These are phyloP conservation scores for Castanea sativa DNA, from an alignment of 306 rosid species.

Conservation along the genomic window DNA sequence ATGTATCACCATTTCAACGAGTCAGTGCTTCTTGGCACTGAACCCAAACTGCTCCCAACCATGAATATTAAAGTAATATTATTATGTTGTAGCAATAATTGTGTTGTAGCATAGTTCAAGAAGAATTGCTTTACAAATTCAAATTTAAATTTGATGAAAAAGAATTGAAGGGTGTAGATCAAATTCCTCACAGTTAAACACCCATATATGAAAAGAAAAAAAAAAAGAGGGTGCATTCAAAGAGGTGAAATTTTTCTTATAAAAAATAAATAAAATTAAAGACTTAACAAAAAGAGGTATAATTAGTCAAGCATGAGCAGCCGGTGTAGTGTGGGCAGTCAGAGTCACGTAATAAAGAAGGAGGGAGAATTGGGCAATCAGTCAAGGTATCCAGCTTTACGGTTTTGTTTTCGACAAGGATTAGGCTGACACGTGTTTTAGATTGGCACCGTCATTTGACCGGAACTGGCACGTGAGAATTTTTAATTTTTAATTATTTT, in stretches of 20 bases:
- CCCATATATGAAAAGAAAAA: background rate
- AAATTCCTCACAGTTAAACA: background rate
- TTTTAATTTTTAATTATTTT: constrained; percentile 1
- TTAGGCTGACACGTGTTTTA: constrained; percentile 47
- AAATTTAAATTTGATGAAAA: background rate
- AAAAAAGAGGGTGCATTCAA: background rate
- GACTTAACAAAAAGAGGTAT: background rate
- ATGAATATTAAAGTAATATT: too few relatives aligned
- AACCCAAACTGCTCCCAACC: too few relatives aligned
- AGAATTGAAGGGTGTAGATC: background rate
- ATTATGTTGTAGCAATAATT: too few relatives aligned
- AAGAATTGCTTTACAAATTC: background rate
- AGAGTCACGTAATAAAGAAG: constrained; percentile 18
- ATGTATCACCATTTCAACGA: too few relatives aligned
- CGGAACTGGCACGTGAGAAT: constrained; percentile 52
- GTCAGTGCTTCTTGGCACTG: too few relatives aligned
- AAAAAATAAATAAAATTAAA: background rate
- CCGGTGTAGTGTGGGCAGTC: constrained; percentile 11
- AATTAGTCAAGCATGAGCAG: background rate
- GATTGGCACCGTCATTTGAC: constrained; percentile 86
- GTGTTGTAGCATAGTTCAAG: too few relatives aligned
- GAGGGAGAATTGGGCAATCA: constrained; percentile 28
- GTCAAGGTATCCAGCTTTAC: constrained; percentile 53
- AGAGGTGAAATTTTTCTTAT: background rate
- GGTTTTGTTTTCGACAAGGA: constrained; percentile 8